phyloP scores from a whole-genome alignment of 768 basidiomycete genomes.

The Scleroderma bovista region DNA sequence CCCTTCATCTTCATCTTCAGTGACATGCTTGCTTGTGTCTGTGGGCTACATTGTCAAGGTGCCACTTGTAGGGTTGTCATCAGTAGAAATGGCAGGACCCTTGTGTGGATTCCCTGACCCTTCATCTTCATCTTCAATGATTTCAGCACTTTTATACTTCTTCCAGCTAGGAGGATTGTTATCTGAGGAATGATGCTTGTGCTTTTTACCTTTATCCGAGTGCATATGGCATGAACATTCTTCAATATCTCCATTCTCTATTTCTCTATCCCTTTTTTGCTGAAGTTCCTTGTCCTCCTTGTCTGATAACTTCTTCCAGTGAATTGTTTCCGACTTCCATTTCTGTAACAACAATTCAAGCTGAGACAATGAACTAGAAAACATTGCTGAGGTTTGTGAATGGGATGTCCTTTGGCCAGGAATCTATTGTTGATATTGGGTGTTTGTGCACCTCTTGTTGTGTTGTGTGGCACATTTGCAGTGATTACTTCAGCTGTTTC shows the following conservation, averaged over 20 bases:
- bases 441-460: no score
- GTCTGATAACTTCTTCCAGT: slow-evolving; percentile 1
- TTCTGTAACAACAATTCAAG: slow-evolving; percentile 2
- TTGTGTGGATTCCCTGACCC: not conserved
- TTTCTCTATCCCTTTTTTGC: not conserved
- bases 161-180: not conserved
- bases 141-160: not conserved
- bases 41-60: not conserved
- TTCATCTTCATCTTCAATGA: not conserved
- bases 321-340: slow-evolving; percentile 1
- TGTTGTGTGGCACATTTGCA: no score
- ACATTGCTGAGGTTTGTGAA: slow-evolving; percentile 4
- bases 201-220: not conserved
- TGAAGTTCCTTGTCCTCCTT: slow-evolving; percentile 1
- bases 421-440: no score
- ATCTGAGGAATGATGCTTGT: not conserved
- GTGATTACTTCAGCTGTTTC: no score
- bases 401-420: slow-evolving; percentile 2
- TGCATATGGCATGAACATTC: not conserved
- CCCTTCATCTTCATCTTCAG: not conserved
- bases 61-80: not conserved
- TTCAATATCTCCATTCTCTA: not conserved
- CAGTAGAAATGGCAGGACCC: not conserved
- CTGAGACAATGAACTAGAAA: slow-evolving; percentile 4
- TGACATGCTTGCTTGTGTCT: not conserved